A percentile compares a stretch with the other conserved stretches of the same genome.
Conservation (phyloP, 495 filamentous ascomycete species). For the Xylaria bambusicola region DNA sequence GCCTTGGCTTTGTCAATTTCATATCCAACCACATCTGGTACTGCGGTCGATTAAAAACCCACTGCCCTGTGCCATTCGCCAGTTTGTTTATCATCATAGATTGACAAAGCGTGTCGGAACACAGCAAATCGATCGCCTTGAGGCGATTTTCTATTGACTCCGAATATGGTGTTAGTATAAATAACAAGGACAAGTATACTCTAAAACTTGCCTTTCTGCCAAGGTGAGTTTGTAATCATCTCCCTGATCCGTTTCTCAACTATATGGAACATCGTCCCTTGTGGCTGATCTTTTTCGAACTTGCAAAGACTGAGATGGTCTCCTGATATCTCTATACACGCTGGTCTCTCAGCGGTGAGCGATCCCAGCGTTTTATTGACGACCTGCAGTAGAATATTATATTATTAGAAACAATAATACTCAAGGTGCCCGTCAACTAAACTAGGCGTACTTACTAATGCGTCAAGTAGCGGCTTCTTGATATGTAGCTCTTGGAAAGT, state of each 20-base stretch:
- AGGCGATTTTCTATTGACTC: not conserved
- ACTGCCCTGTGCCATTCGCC: not conserved
- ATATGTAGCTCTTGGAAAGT: not conserved
- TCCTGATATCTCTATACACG: too few relatives aligned
- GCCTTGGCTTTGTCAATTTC: not conserved
- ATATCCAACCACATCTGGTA: not conserved
- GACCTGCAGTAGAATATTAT: too few relatives aligned
- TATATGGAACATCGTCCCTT: not conserved
- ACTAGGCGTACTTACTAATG: not conserved
- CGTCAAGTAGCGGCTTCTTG: not conserved
- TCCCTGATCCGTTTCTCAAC: not conserved
- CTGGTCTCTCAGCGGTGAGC: too few relatives aligned
- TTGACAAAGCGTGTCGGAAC: not conserved
- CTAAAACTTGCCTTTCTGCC: not conserved
- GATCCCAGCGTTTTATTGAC: not conserved
- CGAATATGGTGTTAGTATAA: not conserved
- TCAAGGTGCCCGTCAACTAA: not conserved
- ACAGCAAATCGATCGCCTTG: not conserved
- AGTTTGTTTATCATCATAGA: not conserved
- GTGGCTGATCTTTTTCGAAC: not conserved
- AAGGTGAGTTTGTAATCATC: not conserved
- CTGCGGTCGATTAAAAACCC: not conserved
- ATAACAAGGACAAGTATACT: not conserved
- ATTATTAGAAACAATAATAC: too few relatives aligned
- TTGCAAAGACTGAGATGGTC: conserved; percentile 1